These are phyloP conservation scores for Metschnikowia cerradonensis DNA, from an alignment of 805 yeast genomes.

Conservation along the genomic window DNA sequence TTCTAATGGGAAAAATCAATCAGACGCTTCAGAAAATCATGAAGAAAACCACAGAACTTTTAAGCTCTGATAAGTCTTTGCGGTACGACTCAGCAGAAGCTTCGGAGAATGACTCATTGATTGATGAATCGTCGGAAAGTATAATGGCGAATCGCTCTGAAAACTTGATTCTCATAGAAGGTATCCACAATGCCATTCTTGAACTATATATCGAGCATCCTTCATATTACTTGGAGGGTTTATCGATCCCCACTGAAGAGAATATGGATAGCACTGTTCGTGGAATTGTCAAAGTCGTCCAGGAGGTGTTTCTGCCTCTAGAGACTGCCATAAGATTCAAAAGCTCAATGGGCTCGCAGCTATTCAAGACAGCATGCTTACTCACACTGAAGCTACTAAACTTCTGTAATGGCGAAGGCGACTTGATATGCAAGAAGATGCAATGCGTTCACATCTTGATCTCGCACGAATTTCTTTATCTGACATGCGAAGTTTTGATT, in stretches of 20 bases:
- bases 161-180: neutral
- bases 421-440: constrained; percentile 9
- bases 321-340: constrained; percentile 22
- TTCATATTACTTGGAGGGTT: neutral
- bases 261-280: constrained; percentile 4
- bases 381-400: constrained; percentile 30
- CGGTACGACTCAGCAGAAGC: neutral
- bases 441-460: constrained; percentile 17
- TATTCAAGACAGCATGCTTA: constrained; percentile 34
- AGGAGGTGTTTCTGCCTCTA: constrained; percentile 26
- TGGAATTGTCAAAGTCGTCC: constrained; percentile 17
- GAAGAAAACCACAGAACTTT: constrained; percentile 4
- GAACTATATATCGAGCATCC: constrained; percentile 1
- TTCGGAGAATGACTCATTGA: neutral
- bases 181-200: neutral
- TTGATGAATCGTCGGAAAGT: neutral
- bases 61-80: neutral
- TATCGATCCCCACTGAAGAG: neutral
- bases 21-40: constrained; percentile 18
- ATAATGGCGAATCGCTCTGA: neutral
- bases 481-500: constrained; percentile 33
- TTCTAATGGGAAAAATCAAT: constrained; percentile 23
- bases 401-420: constrained; percentile 5
- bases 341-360: constrained; percentile 1
- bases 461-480: constrained; percentile 29